phyloP scores from a whole-genome alignment of 129 eudicot species.

The Solidago caesia region DNA sequence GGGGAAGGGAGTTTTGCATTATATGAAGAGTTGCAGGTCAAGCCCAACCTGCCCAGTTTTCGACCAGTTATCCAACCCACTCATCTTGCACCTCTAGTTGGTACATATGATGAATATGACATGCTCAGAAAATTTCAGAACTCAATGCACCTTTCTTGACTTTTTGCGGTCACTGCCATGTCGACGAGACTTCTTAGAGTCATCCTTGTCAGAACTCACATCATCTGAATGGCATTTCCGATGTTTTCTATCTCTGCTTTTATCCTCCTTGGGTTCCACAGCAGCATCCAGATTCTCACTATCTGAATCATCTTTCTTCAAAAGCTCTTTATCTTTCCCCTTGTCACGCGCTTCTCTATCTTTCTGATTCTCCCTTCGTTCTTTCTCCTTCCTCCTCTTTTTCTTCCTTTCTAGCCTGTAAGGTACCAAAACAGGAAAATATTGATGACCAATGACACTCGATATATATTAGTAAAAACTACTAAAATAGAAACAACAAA shows the following conservation, averaged over 20 bases:
- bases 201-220: conserved; percentile 68
- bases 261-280: conserved; percentile 65
- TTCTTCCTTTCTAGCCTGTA: conserved; percentile 87
- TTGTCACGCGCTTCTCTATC: conserved; percentile 62
- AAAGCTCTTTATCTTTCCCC: conserved; percentile 63
- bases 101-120: background rate
- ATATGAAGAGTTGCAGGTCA: no score
- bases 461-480: background rate
- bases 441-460: background rate
- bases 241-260: conserved; percentile 74
- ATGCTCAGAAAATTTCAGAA: background rate
- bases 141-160: conserved; percentile 70
- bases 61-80: no score
- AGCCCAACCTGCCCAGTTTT: background rate
- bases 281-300: conserved; percentile 52
- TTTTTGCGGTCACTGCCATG: conserved; percentile 95
- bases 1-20: no score
- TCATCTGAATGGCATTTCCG: conserved; percentile 87
- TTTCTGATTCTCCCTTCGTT: conserved; percentile 56
- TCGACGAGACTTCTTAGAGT: conserved; percentile 73
- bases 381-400: conserved; percentile 72
- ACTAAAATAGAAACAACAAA: background rate
- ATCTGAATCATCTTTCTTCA: conserved; percentile 70
- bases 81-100: background rate
- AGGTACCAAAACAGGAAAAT: background rate